phyloP scores from a whole-genome alignment of 805 yeast species.

The Scheffersomyces ergatensis region DNA sequence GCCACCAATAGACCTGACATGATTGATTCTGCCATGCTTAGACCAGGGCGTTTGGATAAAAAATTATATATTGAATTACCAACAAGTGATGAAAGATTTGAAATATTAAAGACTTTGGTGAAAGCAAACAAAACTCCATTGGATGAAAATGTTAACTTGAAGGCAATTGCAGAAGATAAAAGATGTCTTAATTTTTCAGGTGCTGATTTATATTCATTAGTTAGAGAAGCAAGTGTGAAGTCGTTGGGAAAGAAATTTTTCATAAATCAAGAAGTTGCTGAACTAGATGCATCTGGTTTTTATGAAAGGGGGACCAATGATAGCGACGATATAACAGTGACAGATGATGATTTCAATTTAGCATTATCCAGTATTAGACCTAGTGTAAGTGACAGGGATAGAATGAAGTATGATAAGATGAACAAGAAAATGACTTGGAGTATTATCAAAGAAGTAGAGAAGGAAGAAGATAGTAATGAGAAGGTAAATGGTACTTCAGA shows the following conservation, averaged over 20 bases:
- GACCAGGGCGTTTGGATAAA: conserved; percentile 96
- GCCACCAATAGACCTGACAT: conserved; percentile 98
- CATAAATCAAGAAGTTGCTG: conserved; percentile 35
- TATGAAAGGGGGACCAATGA: conserved; percentile 23
- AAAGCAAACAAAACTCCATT: conserved; percentile 75
- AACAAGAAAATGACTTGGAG: conserved; percentile 78
- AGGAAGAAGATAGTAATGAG: neutral
- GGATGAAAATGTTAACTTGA: conserved; percentile 57
- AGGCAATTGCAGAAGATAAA: conserved; percentile 64
- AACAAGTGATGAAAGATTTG: conserved; percentile 69
- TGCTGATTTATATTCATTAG: conserved; percentile 90
- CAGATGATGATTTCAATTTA: conserved; percentile 58
- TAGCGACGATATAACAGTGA: conserved; percentile 51
- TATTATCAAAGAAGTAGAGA: conserved; percentile 26
- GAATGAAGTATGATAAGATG: conserved; percentile 70
- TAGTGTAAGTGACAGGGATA: conserved; percentile 83
- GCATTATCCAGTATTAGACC: conserved; percentile 83
- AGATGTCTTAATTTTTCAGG: conserved; percentile 91
- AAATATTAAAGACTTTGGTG: conserved; percentile 76
- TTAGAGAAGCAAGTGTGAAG: conserved; percentile 89
- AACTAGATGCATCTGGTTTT: conserved; percentile 36
- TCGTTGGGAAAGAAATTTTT: conserved; percentile 79
- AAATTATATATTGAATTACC: conserved; percentile 91
- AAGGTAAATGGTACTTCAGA: too few species aligned
- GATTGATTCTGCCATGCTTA: conserved; percentile 96